Evolutionary conservation across 495 filamentous ascomycete species (phyloP).

Genomic region (Neurospora sp.): DNA sequence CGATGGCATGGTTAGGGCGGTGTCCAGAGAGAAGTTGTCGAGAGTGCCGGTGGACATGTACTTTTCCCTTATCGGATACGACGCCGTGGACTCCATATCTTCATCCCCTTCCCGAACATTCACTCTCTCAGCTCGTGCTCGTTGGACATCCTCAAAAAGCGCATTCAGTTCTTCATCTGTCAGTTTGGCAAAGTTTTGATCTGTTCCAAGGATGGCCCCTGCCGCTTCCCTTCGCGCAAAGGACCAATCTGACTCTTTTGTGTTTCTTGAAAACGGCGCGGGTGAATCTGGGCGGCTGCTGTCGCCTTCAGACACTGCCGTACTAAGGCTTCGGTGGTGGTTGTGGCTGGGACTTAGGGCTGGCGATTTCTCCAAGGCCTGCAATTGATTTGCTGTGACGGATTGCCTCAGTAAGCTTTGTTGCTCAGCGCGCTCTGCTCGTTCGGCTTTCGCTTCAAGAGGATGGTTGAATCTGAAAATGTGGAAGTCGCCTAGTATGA

Average conservation of each 20-base stretch:
- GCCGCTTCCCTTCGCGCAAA: conserved; percentile 90
- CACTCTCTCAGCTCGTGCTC: conserved; percentile 71
- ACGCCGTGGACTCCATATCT: conserved; percentile 80
- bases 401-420: conserved; percentile 84
- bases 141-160: conserved; percentile 92
- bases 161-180: conserved; percentile 91
- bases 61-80: conserved; percentile 84
- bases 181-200: conserved; percentile 79
- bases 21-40: conserved; percentile 95
- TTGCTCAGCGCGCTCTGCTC: conserved; percentile 51
- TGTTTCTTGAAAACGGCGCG: conserved; percentile 51
- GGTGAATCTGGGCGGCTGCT: conserved; percentile 68
- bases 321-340: conserved; percentile 71
- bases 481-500: conserved; percentile 97
- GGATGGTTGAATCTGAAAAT: conserved; percentile 99
- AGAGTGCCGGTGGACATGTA: conserved; percentile 93
- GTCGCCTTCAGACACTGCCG: conserved; percentile 57
- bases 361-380: conserved; percentile 34
- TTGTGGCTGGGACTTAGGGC: conserved; percentile 55
- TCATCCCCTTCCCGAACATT: conserved; percentile 69
- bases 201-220: conserved; percentile 77
- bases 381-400: conserved; percentile 70
- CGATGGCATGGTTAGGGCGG: conserved; percentile 83
- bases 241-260: conserved; percentile 90
- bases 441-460: conserved; percentile 85